Conservation (phyloP, 371 early-diverging fungal species). For the Zopfochytrium polystomum region DNA sequence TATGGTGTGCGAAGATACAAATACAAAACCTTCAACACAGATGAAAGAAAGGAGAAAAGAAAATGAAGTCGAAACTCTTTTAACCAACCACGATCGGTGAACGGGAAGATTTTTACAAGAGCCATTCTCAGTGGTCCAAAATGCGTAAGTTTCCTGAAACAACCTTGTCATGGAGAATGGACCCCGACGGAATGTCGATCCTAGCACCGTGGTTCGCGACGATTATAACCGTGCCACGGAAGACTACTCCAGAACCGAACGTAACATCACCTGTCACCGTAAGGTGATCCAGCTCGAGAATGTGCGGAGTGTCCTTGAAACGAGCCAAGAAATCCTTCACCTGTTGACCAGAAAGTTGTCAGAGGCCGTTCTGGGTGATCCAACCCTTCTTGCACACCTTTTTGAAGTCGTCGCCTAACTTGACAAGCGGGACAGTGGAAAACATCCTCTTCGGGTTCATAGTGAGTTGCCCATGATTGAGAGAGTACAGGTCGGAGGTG, state of each 20-base stretch:
- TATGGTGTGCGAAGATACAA: no score
- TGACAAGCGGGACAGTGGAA: conserved; percentile 91
- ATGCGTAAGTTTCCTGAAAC: conserved; percentile 95
- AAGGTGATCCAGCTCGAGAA: conserved; percentile 96
- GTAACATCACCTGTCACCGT: conserved; percentile 98
- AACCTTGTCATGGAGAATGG: conserved; percentile 96
- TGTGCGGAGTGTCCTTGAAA: conserved; percentile 92
- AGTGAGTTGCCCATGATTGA: conserved; percentile 89
- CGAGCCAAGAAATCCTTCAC: conserved; percentile 74
- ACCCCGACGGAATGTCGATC: conserved; percentile 97
- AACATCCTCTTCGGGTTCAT: conserved; percentile 93
- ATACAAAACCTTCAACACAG: no score
- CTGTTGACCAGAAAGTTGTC: conserved; percentile 88
- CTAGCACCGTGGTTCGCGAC: conserved; percentile 94
- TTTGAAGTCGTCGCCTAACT: conserved; percentile 97
- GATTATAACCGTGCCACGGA: conserved; percentile 97
- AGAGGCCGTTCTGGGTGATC: neutral
- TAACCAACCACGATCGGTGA: neutral
- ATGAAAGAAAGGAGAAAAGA: neutral
- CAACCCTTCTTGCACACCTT: no score
- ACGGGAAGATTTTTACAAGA: neutral
- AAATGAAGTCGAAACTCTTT: neutral
- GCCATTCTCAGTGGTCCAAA: conserved; percentile 42
- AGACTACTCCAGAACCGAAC: conserved; percentile 90
- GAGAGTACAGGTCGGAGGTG: conserved; percentile 90